Evolutionary conservation across 1,139 yeast species (phyloP), one percentile per base, ranked within the genome.

Genomic region (Lodderomyces oxycetoniae): DNA sequence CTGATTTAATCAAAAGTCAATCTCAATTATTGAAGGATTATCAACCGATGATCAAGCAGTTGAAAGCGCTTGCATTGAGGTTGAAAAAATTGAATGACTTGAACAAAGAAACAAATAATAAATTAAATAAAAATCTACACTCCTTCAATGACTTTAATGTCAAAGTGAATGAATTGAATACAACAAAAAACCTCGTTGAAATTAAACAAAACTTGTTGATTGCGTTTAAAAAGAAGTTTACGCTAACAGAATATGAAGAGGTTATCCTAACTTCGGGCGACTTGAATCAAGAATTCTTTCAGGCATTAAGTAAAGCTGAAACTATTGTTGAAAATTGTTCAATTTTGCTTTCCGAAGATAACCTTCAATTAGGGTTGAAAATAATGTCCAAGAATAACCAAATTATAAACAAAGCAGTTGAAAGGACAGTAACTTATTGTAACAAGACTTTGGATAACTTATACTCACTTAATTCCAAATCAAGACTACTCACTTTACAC

Each of bases 181-280:
- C 55, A 2, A 58, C 71, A 33, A 75, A 72, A 41, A 59, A 61
- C 15, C 43, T 61, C 19, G 46, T 79, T 4, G 53, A 57, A 15
- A 50, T 79, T 35, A 79, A 84, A 47, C 78, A 76, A 49, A 59
- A 64, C 17, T 49, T 85, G 4, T 61, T 85, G 39, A 54, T 61
- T 1, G 74, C 76, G 14, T 81, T 86, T 50, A 76, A 78, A 43
- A 63, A 68, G 4, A 74, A 76, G 38, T 87, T 85, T 52, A 76
- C 89, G 0, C 55, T 91, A 30, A 74, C 73, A 30, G 91, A 81
- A 42, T 73, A 77, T 38, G 96, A 91, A 46, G 82, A 78, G 39
- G 81, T 69, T 49, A 57, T 69, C 8, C 55, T 81, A 29, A 52
- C 56, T 15, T 67, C 53, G 40, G 55, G 71, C 35, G 62, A 62